These are phyloP conservation scores for Cystobasidium sp. DNA, from an alignment of 1,284 basidiomycete species.

Conservation along the genomic window DNA sequence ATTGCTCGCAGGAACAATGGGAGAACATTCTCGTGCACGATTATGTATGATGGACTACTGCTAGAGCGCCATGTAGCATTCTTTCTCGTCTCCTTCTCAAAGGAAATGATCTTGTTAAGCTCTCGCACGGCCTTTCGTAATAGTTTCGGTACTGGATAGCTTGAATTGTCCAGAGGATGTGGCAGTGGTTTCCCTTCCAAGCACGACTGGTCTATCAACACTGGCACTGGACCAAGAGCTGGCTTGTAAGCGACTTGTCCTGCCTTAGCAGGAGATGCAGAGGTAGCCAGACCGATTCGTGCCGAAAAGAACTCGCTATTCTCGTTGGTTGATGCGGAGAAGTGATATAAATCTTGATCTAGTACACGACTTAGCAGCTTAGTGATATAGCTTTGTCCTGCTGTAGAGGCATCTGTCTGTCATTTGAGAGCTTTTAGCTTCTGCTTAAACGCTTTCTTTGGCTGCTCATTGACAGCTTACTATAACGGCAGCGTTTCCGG, in stretches of 20 bases:
- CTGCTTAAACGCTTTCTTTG: neutral
- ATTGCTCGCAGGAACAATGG: neutral
- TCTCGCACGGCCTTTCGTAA: neutral
- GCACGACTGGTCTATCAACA: neutral
- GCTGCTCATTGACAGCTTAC: neutral
- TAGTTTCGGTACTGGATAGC: neutral
- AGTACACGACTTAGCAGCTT: neutral
- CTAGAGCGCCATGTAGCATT: conserved; percentile 3
- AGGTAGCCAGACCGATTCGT: neutral
- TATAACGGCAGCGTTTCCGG: neutral
- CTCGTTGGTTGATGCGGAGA: neutral
- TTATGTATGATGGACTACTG: neutral
- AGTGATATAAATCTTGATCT: conserved; percentile 4
- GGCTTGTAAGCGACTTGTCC: neutral
- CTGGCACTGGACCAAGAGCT: neutral
- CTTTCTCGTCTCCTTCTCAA: neutral
- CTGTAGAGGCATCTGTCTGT: neutral
- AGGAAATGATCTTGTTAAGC: neutral
- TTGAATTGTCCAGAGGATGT: neutral
- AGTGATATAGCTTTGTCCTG: neutral
- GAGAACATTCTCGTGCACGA: neutral
- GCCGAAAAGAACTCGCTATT: neutral
- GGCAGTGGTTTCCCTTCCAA: neutral
- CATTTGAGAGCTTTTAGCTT: neutral
- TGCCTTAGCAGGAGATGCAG: neutral